Percentiles rank a stretch among this genome's conserved stretches.
phyloP scores from a whole-genome alignment of 148 eudicot species.

The Hydrangea macrophylla region DNA sequence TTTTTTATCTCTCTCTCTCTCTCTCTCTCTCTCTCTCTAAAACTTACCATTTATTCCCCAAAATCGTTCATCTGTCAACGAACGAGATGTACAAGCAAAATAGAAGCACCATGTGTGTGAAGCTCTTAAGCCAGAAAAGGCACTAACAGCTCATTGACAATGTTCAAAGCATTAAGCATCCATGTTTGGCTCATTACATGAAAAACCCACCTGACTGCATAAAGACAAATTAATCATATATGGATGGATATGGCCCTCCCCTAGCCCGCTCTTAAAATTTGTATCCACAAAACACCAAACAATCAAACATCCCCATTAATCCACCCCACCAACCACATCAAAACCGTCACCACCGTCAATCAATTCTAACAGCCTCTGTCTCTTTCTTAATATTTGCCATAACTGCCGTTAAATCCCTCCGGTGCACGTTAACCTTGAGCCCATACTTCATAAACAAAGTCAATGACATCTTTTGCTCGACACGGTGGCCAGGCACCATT shows the following conservation, averaged over 20 bases:
- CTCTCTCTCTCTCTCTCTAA: too few relatives aligned
- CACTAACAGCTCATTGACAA: too few relatives aligned
- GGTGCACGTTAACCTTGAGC: constrained; percentile 61
- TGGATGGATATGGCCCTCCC: neutral
- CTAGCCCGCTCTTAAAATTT: neutral
- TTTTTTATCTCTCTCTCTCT: too few relatives aligned
- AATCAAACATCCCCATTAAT: constrained; percentile 11
- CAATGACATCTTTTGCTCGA: constrained; percentile 91
- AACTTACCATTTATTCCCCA: too few relatives aligned
- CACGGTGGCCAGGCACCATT: constrained; percentile 54
- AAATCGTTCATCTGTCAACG: too few relatives aligned
- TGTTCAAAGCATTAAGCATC: too few relatives aligned
- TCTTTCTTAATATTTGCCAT: constrained; percentile 22
- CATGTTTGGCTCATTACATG: too few relatives aligned
- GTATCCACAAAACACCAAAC: neutral
- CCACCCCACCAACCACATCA: constrained; percentile 24
- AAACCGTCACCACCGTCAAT: constrained; percentile 15
- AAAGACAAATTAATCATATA: too few relatives aligned
- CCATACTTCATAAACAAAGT: constrained; percentile 92
- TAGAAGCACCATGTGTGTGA: too few relatives aligned
- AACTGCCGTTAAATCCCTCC: constrained; percentile 46
- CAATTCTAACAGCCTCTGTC: neutral
- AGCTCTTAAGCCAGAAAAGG: too few relatives aligned
- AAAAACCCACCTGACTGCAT: too few relatives aligned
- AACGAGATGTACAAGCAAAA: too few relatives aligned